Evolutionary conservation across 306 rosid species (phyloP).

Genomic region (Cyclanthera cordifolia): DNA sequence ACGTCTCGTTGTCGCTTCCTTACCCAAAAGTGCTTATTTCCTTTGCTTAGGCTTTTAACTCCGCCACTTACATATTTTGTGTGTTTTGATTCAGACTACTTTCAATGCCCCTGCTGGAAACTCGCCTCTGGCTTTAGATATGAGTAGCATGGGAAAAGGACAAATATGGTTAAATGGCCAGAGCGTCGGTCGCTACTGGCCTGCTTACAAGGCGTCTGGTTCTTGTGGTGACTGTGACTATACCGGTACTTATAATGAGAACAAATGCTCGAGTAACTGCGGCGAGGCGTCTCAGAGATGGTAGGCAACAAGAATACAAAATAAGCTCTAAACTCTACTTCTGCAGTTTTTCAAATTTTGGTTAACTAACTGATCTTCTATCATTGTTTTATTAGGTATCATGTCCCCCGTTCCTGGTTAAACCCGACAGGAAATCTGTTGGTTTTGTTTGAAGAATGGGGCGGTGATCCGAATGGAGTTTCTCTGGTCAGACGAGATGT

Average conservation of each 20-base stretch:
- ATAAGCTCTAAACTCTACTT: slow-evolving; percentile 8
- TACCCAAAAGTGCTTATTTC: not conserved
- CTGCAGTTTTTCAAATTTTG: slow-evolving; percentile 3
- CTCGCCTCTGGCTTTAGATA: slow-evolving; percentile 82
- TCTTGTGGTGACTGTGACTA: slow-evolving; percentile 58
- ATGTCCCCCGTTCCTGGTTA: slow-evolving; percentile 89
- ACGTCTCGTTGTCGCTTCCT: not conserved
- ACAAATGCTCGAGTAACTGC: slow-evolving; percentile 60
- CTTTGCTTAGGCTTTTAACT: not conserved
- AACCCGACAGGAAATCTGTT: slow-evolving; percentile 74
- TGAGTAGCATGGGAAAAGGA: slow-evolving; percentile 95
- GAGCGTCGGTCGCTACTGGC: slow-evolving; percentile 87
- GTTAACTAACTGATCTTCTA: not conserved
- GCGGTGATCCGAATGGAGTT: slow-evolving; percentile 84
- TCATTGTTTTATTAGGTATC: slow-evolving; percentile 68
- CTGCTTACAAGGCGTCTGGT: slow-evolving; percentile 88
- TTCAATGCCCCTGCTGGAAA: slow-evolving; percentile 75
- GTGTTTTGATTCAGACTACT: slow-evolving; percentile 45
- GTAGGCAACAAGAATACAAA: slow-evolving; percentile 31
- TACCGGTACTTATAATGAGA: slow-evolving; percentile 63
- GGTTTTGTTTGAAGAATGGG: slow-evolving; percentile 83
- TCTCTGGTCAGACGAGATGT: slow-evolving; percentile 73
- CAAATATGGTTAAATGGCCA: slow-evolving; percentile 85
- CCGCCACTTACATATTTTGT: not conserved
- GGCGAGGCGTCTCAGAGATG: slow-evolving; percentile 96